Base-by-base conservation (phyloP, 1,139 yeast species). In the Torulaspora pretoriensis region DNA sequence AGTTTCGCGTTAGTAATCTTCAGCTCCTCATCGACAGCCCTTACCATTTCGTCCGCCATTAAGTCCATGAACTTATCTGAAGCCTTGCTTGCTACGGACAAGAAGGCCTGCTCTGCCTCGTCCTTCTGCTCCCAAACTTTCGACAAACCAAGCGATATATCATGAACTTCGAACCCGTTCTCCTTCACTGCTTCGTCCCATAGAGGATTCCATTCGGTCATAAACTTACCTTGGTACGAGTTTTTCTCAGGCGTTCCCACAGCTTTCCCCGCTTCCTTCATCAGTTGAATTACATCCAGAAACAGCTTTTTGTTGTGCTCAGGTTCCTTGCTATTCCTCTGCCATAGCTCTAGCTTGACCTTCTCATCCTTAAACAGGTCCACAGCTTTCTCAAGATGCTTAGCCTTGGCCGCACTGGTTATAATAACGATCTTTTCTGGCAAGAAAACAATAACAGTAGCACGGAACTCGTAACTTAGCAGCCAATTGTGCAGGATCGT, bases 391-490 rank as follows among this genome's bases (percentile, higher is more conserved):
- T 73, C 75, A 57, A 90, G 70, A 67, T 89, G 84, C 63, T 83
- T 86, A 41, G 95, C 89, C 59, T 90, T 90, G n/a, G 89, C 88
- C 43, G 81, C 83, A 29, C 94, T 82, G 0, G 97, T 90, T 48
- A 90, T 74, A 48, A 92, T 72, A 12, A 80, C 68, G 40, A 82
- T 71, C 56, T 79, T 80, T 36, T 77, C 77, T 45, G 76, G 74
- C 4, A 86, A 77, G 49, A 90, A 70, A 42, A 76, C 80, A 48
- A 92, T 68, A 35, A 81, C 82, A 1, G 97, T 89, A 46, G 95
- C 94, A 17, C 96, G 95, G 61, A 92, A 90, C 63, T 94, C 97
- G 63, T 90, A 92, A 5, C 97, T 97, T 48, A 92, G 71, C 48
- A 92, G 71, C 97, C 97, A 92, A 40, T 84, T 84, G 64, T 90